Percentiles rank a stretch among this genome's conserved stretches.
phyloP scores from a whole-genome alignment of 306 rosid species.

The Morella rubra region DNA sequence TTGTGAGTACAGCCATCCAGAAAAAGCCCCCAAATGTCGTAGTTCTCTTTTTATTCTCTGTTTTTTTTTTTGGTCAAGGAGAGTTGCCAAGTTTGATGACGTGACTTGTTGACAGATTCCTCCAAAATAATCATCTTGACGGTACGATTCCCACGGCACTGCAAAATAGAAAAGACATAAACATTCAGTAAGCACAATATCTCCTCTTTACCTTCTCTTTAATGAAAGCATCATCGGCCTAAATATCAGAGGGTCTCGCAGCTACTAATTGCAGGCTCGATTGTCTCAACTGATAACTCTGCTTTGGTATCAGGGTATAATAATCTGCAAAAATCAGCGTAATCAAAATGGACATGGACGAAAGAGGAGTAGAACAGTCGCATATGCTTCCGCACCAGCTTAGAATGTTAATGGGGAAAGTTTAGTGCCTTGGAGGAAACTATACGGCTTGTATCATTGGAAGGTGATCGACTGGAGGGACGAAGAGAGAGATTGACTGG shows the following conservation, averaged over 20 bases:
- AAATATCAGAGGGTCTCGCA: neutral
- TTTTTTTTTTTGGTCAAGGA: neutral
- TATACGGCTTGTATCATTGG: constrained; percentile 15
- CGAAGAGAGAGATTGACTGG: constrained; percentile 17
- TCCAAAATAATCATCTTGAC: constrained; percentile 39
- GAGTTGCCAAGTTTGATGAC: neutral
- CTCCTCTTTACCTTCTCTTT: neutral
- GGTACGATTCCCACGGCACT: constrained; percentile 25
- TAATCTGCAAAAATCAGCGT: constrained; percentile 12
- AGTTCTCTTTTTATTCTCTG: neutral
- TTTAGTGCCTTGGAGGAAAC: constrained; percentile 11
- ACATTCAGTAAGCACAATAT: constrained; percentile 43
- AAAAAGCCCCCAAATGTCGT: neutral
- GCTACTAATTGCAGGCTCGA: neutral
- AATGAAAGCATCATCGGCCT: neutral
- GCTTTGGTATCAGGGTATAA: constrained; percentile 28
- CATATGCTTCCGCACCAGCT: neutral
- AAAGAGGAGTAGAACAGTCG: neutral
- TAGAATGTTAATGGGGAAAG: constrained; percentile 20
- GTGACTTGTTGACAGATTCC: constrained; percentile 35
- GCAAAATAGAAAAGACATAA: constrained; percentile 26
- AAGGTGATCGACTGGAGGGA: constrained; percentile 21
- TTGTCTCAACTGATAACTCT: neutral
- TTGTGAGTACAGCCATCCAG: constrained; percentile 50
- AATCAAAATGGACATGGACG: constrained; percentile 9